These are phyloP conservation scores for Rhexocercosporidium sp. DNA, from an alignment of 2,329 filamentous ascomycete species.

Conservation along the genomic window DNA sequence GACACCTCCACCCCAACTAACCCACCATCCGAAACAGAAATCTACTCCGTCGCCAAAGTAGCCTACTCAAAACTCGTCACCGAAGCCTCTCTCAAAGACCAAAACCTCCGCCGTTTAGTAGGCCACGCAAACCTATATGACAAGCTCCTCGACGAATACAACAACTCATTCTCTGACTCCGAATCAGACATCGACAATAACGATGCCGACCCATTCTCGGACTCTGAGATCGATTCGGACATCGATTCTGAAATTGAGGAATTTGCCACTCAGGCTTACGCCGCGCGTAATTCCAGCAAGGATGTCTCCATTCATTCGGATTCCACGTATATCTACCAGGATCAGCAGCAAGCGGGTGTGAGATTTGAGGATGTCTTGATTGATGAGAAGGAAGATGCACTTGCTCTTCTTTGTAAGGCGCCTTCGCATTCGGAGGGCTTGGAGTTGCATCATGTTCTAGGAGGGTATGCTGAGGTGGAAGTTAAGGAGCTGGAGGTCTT, in stretches of 20 bases:
- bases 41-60: conserved; percentile 22
- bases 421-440: neutral
- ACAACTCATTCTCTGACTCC: conserved; percentile 6
- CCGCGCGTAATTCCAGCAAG: neutral
- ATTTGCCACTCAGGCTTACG: neutral
- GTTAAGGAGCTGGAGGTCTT: conserved; percentile 16
- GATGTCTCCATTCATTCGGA: neutral
- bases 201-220: neutral
- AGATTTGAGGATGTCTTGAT: neutral
- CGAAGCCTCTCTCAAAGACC: conserved; percentile 18
- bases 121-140: conserved; percentile 27
- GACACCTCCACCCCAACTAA: neutral
- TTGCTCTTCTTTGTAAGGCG: neutral
- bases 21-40: conserved; percentile 3
- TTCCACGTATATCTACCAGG: neutral
- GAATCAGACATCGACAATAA: neutral
- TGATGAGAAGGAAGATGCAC: neutral
- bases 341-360: neutral
- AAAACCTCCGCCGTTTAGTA: conserved; percentile 22
- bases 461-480: conserved; percentile 10
- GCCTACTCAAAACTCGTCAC: conserved; percentile 20
- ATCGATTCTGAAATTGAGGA: neutral
- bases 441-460: neutral
- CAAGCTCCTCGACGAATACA: conserved; percentile 15
- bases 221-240: neutral